A percentile compares a stretch with the other conserved stretches of the same genome.
Evolutionary conservation across 768 basidiomycete genomes (phyloP).

Genomic region (Boletus bicolor): DNA sequence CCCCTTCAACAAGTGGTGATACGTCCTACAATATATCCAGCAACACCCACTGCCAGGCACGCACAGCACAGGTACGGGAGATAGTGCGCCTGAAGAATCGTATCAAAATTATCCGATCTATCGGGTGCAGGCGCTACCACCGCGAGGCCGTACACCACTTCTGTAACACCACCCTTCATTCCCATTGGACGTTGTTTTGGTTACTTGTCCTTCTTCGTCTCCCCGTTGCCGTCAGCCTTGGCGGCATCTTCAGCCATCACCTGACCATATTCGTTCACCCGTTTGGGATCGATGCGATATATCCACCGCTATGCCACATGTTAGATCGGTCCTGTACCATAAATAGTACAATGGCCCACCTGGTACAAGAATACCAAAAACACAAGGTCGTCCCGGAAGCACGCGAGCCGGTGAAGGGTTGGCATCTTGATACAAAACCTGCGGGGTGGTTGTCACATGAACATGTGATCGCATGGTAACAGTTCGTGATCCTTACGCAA

Average conservation of each 20-base stretch:
- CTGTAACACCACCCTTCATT: slow-evolving; percentile 4
- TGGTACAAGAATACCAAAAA: slow-evolving; percentile 93
- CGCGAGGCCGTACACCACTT: slow-evolving; percentile 6
- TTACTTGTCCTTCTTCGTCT: slow-evolving; percentile 59
- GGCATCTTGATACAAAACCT: slow-evolving; percentile 98
- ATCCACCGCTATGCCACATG: slow-evolving; percentile 75
- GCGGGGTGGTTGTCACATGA: slow-evolving; percentile 14
- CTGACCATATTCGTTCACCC: slow-evolving; percentile 96
- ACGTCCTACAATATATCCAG: neutral
- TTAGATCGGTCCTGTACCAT: slow-evolving; percentile 10
- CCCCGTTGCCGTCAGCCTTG: slow-evolving; percentile 37
- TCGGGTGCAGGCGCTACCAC: slow-evolving; percentile 1
- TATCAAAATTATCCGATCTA: neutral
- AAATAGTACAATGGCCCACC: slow-evolving; percentile 42
- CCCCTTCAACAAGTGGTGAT: neutral
- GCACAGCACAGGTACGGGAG: slow-evolving; percentile 4
- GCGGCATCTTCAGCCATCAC: slow-evolving; percentile 54
- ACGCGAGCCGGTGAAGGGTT: slow-evolving; percentile 84
- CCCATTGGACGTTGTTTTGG: slow-evolving; percentile 6
- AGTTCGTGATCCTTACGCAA: slow-evolving; percentile 55
- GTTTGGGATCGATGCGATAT: slow-evolving; percentile 91
- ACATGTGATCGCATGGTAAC: slow-evolving; percentile 15
- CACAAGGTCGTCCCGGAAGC: slow-evolving; percentile 88
- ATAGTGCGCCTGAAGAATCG: slow-evolving; percentile 11
- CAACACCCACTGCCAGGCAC: neutral